Conservation (phyloP, 106 monocot genomes). For the Ottelia alismoides region DNA sequence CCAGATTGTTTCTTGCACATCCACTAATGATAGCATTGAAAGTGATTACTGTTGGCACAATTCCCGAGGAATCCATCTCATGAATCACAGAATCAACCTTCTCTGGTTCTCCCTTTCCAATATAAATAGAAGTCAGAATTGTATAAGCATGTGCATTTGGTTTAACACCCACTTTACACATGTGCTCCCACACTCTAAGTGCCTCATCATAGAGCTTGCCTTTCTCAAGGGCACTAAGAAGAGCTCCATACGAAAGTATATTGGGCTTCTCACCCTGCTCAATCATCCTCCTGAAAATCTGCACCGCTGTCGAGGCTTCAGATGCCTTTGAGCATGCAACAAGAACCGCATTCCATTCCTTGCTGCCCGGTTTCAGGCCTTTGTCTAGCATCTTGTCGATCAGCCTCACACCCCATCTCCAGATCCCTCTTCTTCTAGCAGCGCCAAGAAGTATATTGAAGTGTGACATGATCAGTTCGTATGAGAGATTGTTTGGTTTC, state of each 20-base stretch:
- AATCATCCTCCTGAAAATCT: conserved; percentile 76
- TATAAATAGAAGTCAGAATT: conserved; percentile 61
- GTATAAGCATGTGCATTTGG: conserved; percentile 87
- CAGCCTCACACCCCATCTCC: conserved; percentile 77
- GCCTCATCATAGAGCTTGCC: conserved; percentile 90
- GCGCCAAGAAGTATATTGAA: conserved; percentile 64
- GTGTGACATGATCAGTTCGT: conserved; percentile 71
- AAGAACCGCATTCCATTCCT: conserved; percentile 90
- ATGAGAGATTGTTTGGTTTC: conserved; percentile 75
- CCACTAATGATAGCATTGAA: conserved; percentile 86
- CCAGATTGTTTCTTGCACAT: conserved; percentile 40
- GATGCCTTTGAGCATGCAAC: conserved; percentile 89
- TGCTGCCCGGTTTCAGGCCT: conserved; percentile 56
- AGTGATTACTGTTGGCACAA: conserved; percentile 77
- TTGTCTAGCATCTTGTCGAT: conserved; percentile 86
- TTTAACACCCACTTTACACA: conserved; percentile 64
- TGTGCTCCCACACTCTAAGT: conserved; percentile 77
- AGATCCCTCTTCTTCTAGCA: conserved; percentile 74
- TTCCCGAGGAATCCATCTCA: conserved; percentile 41
- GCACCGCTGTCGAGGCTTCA: conserved; percentile 64
- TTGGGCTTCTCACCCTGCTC: conserved; percentile 71
- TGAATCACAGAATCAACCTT: conserved; percentile 48
- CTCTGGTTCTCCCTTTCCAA: conserved; percentile 44
- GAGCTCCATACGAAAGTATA: conserved; percentile 71
- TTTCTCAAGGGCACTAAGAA: conserved; percentile 86